phyloP scores from a whole-genome alignment of 1,139 yeast genomes.

The Kluyveromyces marxianus region DNA sequence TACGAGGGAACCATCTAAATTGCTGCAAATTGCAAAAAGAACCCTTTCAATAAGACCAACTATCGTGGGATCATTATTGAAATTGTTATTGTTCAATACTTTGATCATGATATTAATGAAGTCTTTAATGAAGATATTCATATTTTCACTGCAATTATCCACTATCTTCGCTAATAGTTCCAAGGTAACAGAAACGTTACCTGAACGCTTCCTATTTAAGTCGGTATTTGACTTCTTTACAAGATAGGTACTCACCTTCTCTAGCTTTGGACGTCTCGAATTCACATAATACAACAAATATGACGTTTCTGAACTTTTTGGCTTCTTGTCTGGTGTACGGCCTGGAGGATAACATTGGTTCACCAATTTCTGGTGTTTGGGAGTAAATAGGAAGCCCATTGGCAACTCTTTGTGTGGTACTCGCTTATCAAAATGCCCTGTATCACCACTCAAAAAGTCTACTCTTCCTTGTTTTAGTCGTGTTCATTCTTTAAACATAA shows the following conservation, averaged over 20 bases:
- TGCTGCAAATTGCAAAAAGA: constrained; percentile 43
- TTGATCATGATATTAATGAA: constrained; percentile 42
- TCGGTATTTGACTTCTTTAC: constrained; percentile 59
- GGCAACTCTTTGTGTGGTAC: not conserved
- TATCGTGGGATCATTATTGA: constrained; percentile 27
- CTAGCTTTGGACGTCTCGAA: constrained; percentile 78
- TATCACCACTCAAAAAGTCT: not conserved
- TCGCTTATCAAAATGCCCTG: not conserved
- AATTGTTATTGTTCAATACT: constrained; percentile 22
- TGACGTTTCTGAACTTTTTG: constrained; percentile 85
- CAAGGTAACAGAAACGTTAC: constrained; percentile 78
- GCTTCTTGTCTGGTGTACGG: constrained; percentile 73
- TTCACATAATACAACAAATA: constrained; percentile 88
- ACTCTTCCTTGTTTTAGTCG: not conserved
- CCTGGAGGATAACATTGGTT: constrained; percentile 93
- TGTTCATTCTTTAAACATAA: no score
- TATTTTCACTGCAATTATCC: constrained; percentile 69
- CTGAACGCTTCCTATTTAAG: constrained; percentile 53
- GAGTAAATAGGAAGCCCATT: constrained; percentile 38
- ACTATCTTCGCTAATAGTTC: constrained; percentile 64
- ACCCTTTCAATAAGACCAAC: constrained; percentile 31
- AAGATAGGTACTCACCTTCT: constrained; percentile 71
- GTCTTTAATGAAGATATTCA: constrained; percentile 70
- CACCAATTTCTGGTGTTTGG: constrained; percentile 85
- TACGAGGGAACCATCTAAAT: constrained; percentile 61